Evolutionary conservation across 257 asterid species (phyloP).

Genomic region (Rauvolfia tetraphylla): DNA sequence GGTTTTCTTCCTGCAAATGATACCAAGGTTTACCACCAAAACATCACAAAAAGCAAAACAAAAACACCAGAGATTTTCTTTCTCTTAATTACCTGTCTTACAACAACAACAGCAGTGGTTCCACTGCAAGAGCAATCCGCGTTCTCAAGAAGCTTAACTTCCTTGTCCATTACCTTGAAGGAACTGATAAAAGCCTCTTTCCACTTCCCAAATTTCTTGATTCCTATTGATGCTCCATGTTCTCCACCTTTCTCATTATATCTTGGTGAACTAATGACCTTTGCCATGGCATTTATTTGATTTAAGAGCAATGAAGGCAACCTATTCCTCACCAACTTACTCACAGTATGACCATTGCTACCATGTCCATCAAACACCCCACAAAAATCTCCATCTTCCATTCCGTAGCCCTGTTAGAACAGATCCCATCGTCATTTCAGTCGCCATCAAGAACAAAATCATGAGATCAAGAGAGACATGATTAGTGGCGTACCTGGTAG

Average conservation of each 20-base stretch:
- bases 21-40: slow-evolving; percentile 43
- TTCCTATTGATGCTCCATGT: slow-evolving; percentile 24
- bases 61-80: too few species aligned
- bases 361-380: slow-evolving; percentile 96
- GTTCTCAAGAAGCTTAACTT: slow-evolving; percentile 44
- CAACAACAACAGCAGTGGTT: slow-evolving; percentile 56
- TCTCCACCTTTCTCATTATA: slow-evolving; percentile 21
- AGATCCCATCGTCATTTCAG: too few species aligned
- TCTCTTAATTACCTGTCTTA: slow-evolving; percentile 65
- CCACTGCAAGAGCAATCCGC: slow-evolving; percentile 75
- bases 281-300: slow-evolving; percentile 40
- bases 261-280: slow-evolving; percentile 19
- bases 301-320: slow-evolving; percentile 57
- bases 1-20: slow-evolving; percentile 53
- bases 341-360: slow-evolving; percentile 55
- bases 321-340: slow-evolving; percentile 64
- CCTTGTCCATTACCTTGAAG: slow-evolving; percentile 64
- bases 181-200: slow-evolving; percentile 58
- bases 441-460: too few species aligned
- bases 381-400: slow-evolving; percentile 53
- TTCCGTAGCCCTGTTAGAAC: slow-evolving; percentile 58
- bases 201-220: slow-evolving; percentile 50
- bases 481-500: slow-evolving; percentile 42
- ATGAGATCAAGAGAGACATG: neutral
- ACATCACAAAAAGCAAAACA: too few species aligned